Conservation (phyloP, 768 basidiomycete genomes). For the Amanita rimosa region DNA sequence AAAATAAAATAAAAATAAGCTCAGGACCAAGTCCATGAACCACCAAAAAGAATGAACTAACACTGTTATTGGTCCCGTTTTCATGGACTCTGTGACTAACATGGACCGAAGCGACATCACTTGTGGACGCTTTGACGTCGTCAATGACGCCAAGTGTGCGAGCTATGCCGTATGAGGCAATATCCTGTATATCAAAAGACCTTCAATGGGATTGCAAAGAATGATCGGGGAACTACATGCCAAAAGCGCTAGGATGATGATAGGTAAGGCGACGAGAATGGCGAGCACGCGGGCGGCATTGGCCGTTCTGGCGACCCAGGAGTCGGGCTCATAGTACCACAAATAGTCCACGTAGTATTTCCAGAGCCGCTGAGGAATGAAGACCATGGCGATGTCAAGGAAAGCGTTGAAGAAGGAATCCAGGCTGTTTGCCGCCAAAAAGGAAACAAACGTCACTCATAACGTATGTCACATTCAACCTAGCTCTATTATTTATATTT, state of each 20-base stretch:
- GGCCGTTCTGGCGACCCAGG: slow-evolving; percentile 59
- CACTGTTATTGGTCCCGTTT: neutral
- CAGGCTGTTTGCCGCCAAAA: no score
- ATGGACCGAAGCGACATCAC: slow-evolving; percentile 37
- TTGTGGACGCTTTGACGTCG: slow-evolving; percentile 62
- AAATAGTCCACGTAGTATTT: slow-evolving; percentile 48
- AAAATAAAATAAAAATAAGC: neutral
- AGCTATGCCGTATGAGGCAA: slow-evolving; percentile 72
- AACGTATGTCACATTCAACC: neutral
- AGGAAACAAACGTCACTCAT: neutral
- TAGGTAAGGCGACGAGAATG: slow-evolving; percentile 47
- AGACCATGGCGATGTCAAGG: slow-evolving; percentile 18
- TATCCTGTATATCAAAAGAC: slow-evolving; percentile 37
- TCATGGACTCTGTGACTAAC: slow-evolving; percentile 6
- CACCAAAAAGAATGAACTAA: neutral
- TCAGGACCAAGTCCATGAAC: neutral
- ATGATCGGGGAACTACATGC: slow-evolving; percentile 27
- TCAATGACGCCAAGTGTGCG: slow-evolving; percentile 74
- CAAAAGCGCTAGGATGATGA: slow-evolving; percentile 40
- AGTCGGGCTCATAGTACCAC: slow-evolving; percentile 50
- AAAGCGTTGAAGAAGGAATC: no score
- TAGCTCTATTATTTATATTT: neutral
- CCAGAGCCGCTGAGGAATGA: slow-evolving; percentile 41
- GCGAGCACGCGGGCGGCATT: slow-evolving; percentile 57
- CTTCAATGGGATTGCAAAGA: slow-evolving; percentile 2